Evolutionary conservation across 75 land plant genomes (phyloP), one percentile per base, ranked within the genome.

Genomic region (Selaginella tamariscina): DNA sequence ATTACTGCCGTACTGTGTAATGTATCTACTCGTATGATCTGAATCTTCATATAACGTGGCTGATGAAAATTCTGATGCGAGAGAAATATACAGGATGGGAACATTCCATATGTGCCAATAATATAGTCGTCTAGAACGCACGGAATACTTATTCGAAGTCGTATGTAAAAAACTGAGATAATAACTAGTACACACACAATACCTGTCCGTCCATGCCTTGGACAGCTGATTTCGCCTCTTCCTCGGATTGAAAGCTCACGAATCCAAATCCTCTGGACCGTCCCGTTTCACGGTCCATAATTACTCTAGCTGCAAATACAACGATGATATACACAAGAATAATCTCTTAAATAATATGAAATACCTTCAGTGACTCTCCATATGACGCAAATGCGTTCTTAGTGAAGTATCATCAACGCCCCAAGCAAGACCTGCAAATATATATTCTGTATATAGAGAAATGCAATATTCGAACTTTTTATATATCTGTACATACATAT

Each of bases 321-420:
- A 39, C 15, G 49, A 5, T 39, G 49, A 39, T 5, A 39, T 5
- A 15, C 5, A 39, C 5, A 39, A 5, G 49, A 39, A 39, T 15
- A 59, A 28, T 11, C n/a, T 22, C 54, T 30, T 21, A 54, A 5
- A 13, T 0, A 44, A 44, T 2, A 26, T 13, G 29, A 8, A 11
- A 68, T 55, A 21, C 90, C 90, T 65, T 88, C 91, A 59, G 27
- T 29, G 0, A 88, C 84, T 49, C 80, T 0, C 91, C 91, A 78
- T 72, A 88, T 32, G 49, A 24, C 9, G 82, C 56, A 66, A 88
- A 88, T 20, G 88, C 86, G 18, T 83, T 68, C 64, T 81, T 0
- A 88, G 76, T 2, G 82, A 70, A 26, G 70, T 62, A 30, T 83
- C 86, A 72, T 85, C 84, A 30, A 79, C 78, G 20, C 81, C 79